Conservation (phyloP, 345 rosid species). For the Adansonia digitata region DNA sequence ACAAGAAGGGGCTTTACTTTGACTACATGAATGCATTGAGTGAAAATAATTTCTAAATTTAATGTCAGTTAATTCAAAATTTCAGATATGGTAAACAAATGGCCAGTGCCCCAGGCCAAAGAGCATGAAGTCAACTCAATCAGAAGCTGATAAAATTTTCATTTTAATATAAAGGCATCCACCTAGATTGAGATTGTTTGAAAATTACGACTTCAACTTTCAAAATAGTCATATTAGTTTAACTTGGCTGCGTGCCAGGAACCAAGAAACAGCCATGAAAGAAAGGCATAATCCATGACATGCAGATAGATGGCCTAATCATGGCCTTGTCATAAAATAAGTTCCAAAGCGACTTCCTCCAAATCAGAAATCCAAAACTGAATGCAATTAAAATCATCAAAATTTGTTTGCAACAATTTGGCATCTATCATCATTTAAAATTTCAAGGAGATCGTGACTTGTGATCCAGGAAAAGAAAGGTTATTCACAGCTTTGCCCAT, state of each 20-base stretch:
- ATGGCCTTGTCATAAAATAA: too few species aligned
- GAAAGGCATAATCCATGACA: neutral
- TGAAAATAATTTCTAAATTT: neutral
- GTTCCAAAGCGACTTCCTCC: neutral
- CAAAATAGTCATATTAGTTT: neutral
- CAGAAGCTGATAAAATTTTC: neutral
- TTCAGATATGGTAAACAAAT: neutral
- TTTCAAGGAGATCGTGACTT: neutral
- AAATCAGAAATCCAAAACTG: neutral
- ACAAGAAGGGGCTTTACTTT: neutral
- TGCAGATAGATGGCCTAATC: neutral
- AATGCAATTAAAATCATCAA: neutral
- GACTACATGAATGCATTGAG: neutral
- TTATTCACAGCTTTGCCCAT: neutral
- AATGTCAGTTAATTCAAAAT: too few species aligned
- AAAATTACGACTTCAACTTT: neutral
- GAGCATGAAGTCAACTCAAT: neutral
- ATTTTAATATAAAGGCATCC: neutral
- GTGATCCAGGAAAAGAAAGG: conserved; percentile 9
- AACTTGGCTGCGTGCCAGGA: neutral
- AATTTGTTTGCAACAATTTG: neutral
- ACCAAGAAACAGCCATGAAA: neutral
- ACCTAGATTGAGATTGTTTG: neutral
- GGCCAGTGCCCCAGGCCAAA: neutral
- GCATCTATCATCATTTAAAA: neutral